Base-by-base conservation (phyloP, 2,329 filamentous ascomycete species). In the Curvularia hawaiiensis region DNA sequence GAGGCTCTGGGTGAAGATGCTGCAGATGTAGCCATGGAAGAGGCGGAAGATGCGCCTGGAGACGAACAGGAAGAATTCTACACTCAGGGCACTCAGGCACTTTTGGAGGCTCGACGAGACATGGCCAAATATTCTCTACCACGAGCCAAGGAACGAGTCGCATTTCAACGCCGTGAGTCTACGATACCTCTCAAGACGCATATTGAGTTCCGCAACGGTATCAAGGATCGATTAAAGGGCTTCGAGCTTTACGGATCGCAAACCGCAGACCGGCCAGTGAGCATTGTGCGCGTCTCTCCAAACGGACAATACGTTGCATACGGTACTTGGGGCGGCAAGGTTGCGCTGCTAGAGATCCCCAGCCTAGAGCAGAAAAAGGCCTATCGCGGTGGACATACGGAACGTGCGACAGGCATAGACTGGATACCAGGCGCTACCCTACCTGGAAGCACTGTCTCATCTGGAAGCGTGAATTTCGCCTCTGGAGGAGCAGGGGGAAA, bases 241-340 rank as follows among this genome's bases (percentile, higher is more conserved):
- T 96, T 97, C 65, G 94, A 98, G 71, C 83, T 99, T 16, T 95
- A 95, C 73, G 96, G 92, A 18, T 96, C 91, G 72, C 95, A 99
- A 77, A 92, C 92, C 0, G 92, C 92, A 49, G 93, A 98, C 65
- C 84, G 95, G 39, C 91, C 96, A 20, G 87, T 99, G 54, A 94
- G 92, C 76, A 94, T 98, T 78, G 91, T 92, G 47, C 87, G 95
- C 55, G 93, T 99, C 78, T 88, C 94, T 8, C 95, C 95, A 0
- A 90, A 90, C 68, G 91, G 92, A 16, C 83, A 94, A 73, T 83
- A 90, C 10, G 84, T 98, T 35, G 95, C 94, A 3, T 91, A 92
- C 2, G 95, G 95, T 39, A 97, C 96, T 71, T 98, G 93, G 92
- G 90, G 88, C 50, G 95, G 95, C 51, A 89, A 91, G 50, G 88